These are phyloP conservation scores for Talaromyces ruber DNA, from an alignment of 495 filamentous ascomycete species.

Conservation along the genomic window DNA sequence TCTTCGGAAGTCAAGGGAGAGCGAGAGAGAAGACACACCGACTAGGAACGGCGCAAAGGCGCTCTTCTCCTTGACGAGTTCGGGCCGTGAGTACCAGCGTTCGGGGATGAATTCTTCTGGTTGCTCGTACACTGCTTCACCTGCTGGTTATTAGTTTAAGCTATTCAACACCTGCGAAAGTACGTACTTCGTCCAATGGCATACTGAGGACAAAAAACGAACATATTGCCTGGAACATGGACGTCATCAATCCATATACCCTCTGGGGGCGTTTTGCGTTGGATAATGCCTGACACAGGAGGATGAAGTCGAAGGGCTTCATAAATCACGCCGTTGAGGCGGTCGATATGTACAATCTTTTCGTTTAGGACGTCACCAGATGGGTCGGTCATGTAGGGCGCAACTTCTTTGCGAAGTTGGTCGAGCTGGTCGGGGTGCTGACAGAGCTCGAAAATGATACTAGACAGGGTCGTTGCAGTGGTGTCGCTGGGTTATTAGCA, in stretches of 20 bases:
- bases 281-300: constrained; percentile 16
- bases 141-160: not conserved
- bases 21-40: not conserved
- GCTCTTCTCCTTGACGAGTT: constrained; percentile 25
- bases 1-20: not conserved
- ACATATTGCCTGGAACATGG: constrained; percentile 33
- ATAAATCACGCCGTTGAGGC: constrained; percentile 32
- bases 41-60: constrained; percentile 4
- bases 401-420: constrained; percentile 16
- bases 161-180: not conserved
- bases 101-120: constrained; percentile 41
- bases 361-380: constrained; percentile 13
- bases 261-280: constrained; percentile 33
- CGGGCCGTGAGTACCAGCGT: constrained; percentile 36
- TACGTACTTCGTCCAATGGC: constrained; percentile 21
- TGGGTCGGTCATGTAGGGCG: constrained; percentile 3
- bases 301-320: constrained; percentile 30
- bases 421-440: constrained; percentile 25
- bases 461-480: constrained; percentile 42
- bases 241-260: constrained; percentile 36
- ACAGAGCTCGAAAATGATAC: constrained; percentile 38
- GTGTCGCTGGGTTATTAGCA: constrained; percentile 39
- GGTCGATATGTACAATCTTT: constrained; percentile 19
- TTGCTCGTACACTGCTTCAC: constrained; percentile 13
- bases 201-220: constrained; percentile 30